Conservation (phyloP, 345 rosid species). For the Populus deltoides region DNA sequence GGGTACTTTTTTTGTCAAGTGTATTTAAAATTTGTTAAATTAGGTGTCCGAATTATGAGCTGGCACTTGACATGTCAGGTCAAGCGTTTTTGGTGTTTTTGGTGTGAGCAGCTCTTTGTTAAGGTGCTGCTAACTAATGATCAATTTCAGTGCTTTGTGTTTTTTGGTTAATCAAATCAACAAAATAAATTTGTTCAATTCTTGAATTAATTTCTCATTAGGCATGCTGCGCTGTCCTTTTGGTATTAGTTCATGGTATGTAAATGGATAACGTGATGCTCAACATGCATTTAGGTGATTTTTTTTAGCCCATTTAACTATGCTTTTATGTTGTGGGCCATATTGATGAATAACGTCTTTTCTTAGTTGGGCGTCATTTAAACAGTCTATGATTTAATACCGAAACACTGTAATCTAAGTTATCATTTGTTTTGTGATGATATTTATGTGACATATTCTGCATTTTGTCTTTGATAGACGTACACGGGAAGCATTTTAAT, state of each 20-base stretch:
- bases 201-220: no score
- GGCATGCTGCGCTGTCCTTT: no score
- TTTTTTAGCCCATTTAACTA: no score
- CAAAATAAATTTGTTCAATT: no score
- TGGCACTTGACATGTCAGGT: not conserved
- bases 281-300: no score
- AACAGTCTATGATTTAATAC: not conserved
- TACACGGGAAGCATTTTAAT: slow-evolving; percentile 98
- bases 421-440: slow-evolving; percentile 8
- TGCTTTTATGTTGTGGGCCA: not conserved
- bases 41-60: not conserved
- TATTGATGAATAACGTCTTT: not conserved
- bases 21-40: slow-evolving; percentile 1
- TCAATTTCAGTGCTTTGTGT: no score
- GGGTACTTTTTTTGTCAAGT: not conserved
- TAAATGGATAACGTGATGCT: no score
- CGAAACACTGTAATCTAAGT: not conserved
- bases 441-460: not conserved
- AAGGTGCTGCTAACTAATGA: no score
- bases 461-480: slow-evolving; percentile 48
- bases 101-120: not conserved
- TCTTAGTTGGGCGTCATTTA: not conserved
- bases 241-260: no score
- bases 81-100: not conserved
- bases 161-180: no score